Conservation (phyloP, 2,329 filamentous ascomycete genomes). For the Penicillium sp. region DNA sequence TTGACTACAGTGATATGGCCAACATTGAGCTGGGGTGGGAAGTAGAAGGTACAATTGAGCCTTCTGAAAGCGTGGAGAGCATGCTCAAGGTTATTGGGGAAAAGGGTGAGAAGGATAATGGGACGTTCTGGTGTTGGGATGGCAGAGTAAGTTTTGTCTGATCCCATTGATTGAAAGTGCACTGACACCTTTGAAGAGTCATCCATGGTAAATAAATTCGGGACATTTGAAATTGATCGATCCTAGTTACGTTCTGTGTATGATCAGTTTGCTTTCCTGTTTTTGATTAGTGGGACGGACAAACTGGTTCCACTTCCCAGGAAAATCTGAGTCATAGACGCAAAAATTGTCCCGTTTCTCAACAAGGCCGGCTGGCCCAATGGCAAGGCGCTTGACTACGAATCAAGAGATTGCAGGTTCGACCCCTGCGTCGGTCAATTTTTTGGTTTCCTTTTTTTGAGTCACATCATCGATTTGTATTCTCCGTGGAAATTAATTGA, state of each 20-base stretch:
- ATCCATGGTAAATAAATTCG: background rate
- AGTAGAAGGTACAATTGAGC: slow-evolving; percentile 52
- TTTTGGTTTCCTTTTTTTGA: slow-evolving; percentile 7
- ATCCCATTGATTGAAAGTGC: too few relatives aligned
- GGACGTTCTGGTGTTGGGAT: slow-evolving; percentile 58
- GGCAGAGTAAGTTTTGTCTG: slow-evolving; percentile 41
- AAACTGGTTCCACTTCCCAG: too few relatives aligned
- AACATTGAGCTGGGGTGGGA: slow-evolving; percentile 53
- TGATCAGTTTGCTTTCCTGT: too few relatives aligned
- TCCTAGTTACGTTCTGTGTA: too few relatives aligned
- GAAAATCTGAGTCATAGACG: too few relatives aligned
- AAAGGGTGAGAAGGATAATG: slow-evolving; percentile 51
- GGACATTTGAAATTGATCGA: too few relatives aligned
- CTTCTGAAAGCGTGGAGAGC: slow-evolving; percentile 49
- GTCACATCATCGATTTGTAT: background rate
- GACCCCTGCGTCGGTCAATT: slow-evolving; percentile 41
- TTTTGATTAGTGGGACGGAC: too few relatives aligned
- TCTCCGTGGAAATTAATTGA: background rate
- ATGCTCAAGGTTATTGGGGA: slow-evolving; percentile 53
- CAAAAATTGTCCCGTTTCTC: background rate
- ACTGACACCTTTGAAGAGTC: background rate
- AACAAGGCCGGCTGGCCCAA: slow-evolving; percentile 42
- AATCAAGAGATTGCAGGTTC: slow-evolving; percentile 54
- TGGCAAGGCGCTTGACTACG: slow-evolving; percentile 54
- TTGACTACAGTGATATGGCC: slow-evolving; percentile 49